Evolutionary conservation across 805 yeast genomes (phyloP), one percentile per base, ranked within the genome.

Genomic region (Clavispora santaluciae): DNA sequence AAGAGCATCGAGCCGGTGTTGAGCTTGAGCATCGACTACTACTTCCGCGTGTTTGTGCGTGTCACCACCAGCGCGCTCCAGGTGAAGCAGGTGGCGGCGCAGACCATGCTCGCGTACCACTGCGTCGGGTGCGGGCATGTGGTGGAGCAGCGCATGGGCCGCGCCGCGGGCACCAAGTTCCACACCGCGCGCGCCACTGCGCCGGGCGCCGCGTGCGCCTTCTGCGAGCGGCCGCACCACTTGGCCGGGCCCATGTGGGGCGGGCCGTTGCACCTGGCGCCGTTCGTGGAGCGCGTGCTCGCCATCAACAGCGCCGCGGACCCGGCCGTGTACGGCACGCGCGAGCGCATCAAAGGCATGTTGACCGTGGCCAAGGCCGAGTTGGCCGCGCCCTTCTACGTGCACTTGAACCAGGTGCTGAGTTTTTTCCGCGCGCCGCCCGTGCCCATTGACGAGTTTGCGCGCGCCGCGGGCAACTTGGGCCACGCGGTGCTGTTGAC

Each of bases 241-340:
- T 59, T 93, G 25, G 89, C 91, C 6, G 99, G 99, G 4, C 99
- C 99, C 45, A 86, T 93, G 96, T 93, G 95, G 86, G 89, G 81
- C 9, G 95, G 89, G 0, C 69, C 74, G 6, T 61, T 93, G 42
- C 98, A 91, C 55, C 75, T 83, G 55, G 57, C 60, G 20, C 78
- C 73, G 15, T 93, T 91, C 54, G 70, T 91, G 33, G 70, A 77
- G 21, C 76, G 70, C 49, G 72, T 90, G 35, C 70, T 87, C 40
- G 68, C 72, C n/a, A 63, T 79, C 48, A 75, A 81, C 54, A 55
- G 61, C 20, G 64, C 56, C 2, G 72, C 79, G 17, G 79, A 74
- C 41, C 70, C 71, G 21, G 75, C 70, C 5, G 70, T 75, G 0
- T 93, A 87, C 60, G 84, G 83, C 36, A 93, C 99, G 0, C 70